Evolutionary conservation across 352 stramenopile genomes (phyloP).

Genomic region (Globisporangium emineosum): DNA sequence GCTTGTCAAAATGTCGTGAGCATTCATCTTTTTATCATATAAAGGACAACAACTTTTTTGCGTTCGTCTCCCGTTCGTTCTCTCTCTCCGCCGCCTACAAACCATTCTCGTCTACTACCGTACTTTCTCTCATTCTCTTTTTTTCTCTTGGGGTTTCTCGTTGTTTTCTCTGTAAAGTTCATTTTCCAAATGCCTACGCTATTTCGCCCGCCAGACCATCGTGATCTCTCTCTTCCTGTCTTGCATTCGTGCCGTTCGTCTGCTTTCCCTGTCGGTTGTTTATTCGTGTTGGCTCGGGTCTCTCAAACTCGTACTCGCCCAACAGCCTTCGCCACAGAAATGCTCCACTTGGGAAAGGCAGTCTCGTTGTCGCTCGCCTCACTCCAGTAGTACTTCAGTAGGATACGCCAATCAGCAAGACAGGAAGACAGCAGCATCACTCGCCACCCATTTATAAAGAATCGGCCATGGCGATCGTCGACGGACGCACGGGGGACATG

Average conservation of each 20-base stretch:
- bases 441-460: conserved; percentile 20
- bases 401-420: neutral
- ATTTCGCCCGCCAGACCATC: neutral
- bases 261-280: neutral
- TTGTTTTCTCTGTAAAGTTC: conserved; percentile 15
- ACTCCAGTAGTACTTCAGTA: neutral
- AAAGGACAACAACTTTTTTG: conserved; percentile 15
- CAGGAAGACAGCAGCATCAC: neutral
- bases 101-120: conserved; percentile 11
- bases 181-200: conserved; percentile 8
- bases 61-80: conserved; percentile 1
- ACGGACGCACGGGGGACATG: conserved; percentile 57
- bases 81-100: conserved; percentile 8
- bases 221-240: neutral
- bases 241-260: neutral
- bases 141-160: conserved; percentile 8
- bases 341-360: neutral
- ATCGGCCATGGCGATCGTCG: conserved; percentile 61
- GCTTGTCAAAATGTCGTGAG: conserved; percentile 14
- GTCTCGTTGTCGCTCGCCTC: neutral
- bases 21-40: conserved; percentile 15
- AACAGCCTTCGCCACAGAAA: neutral
- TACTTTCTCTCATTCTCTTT: neutral
- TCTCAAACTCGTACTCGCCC: neutral
- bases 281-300: neutral